Evolutionary conservation across 2,329 filamentous ascomycete genomes (phyloP), one percentile per base, ranked within the genome.

Genomic region (Hirsutella minnesotensis): DNA sequence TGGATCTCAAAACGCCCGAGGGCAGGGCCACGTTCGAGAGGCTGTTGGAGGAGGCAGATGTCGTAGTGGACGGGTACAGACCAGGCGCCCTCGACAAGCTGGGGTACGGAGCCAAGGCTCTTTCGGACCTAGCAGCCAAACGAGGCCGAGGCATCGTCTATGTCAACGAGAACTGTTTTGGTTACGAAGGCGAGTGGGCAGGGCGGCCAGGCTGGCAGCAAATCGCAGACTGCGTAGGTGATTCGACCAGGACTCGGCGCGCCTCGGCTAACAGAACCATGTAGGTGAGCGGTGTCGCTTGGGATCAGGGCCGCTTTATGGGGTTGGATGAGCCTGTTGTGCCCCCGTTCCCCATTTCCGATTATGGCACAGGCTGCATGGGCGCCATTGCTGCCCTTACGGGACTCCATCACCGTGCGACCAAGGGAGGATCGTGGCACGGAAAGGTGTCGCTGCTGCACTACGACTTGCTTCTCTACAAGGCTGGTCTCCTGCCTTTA

Each of bases 301-400:
- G 73, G 73, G 70, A 67, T n/a, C 77, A 81, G 51, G 77, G 77
- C n/a, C 56, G 60, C 8, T 75, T 75, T 49, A 79, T 81, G 74
- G 73, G 72, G 2, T 54, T 78, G 12, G 54, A 72, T 27, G 79
- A 82, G 52, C 79, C 79, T 15, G 71, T 83, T 1, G 75, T 83
- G 0, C 80, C 80, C 38, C 78, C 79, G 0, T 78, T 79, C 45
- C 75, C 75, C 24, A 77, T 78, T 49, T 76, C 71, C 19, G 75
- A 76, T 60, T 86, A 86, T 51, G 81, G 81, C 33, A 85, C 81
- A 1, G 82, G 81, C 24, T 83, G 79, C 53, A 79, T 84, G 63
- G 82, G 81, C 3, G 77, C 79, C 37, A 78, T 83, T 49, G 77
- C 80, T 3, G 80, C 80, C 0, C 57, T 86, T 30, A 69, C 70